Base-by-base conservation (phyloP, 140 eudicot genomes). In the Oenanthe javanica region DNA sequence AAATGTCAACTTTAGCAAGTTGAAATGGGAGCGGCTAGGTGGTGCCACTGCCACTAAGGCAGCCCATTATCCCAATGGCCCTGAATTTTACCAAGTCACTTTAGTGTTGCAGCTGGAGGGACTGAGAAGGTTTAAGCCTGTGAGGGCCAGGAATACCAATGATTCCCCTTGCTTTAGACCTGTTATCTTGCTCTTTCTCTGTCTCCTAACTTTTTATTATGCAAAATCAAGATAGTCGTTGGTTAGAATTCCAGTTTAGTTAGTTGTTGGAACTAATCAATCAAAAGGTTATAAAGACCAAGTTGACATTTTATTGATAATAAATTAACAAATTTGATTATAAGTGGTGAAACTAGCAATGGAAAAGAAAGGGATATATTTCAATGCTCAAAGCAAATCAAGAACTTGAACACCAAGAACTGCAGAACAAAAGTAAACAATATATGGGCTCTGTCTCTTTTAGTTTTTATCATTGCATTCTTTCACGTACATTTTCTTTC, bases 141-240 rank as follows among this genome's bases (percentile, higher is more conserved):
- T 27, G 21, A 11, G 73, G 81, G 75, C 72, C 80, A n/a, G 55
- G 36, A 69, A 70, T 21, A 42, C 13, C 46, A 76, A 77, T 69
- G 52, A 76, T 77, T 80, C 51, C 25, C 67, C 84, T 71, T n/a
- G 40, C 87, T 84, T 80, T 84, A 42, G 75, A 84, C 81, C 87
- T 84, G 81, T 71, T 67, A 75, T 79, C 23, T 9, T 42, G 4
- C 4, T 81, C 66, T 16, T 40, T 74, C 61, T 47, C 47, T 48
- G 23, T 15, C 69, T 21, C 80, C 55, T n/a, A 45, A 79, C 63
- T 73, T 55, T 61, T 21, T 45, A 45, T 57, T 57, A 81, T 74
- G 75, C 76, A 25, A 47, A 31, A 61, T 81, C 46, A 42, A 72
- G 45, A 75, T 47, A 48, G 40, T 75, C 16, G 16, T 75, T 74